Base-by-base conservation (phyloP, 2,329 filamentous ascomycete genomes). In the Exophiala lecanii-corni region DNA sequence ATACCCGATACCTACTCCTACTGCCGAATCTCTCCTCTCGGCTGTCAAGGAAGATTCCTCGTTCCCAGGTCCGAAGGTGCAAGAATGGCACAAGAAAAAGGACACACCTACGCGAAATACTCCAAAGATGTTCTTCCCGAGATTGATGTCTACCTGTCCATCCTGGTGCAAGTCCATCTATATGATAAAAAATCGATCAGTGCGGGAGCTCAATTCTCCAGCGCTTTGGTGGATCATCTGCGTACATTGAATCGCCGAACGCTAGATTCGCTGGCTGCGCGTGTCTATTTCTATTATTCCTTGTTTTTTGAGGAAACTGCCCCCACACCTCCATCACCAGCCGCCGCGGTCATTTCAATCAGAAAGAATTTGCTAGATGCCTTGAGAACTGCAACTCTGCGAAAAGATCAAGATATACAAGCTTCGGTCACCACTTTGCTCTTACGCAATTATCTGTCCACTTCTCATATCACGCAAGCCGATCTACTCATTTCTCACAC, bases 231-330 rank as follows among this genome's bases (percentile, higher is more conserved):
- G 39, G 86, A 91, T 61, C 84, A 84, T 62, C 83, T 97, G 63
- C 88, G 94, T 59, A 76, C 81, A 40, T 76, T 94, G 62, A 98
- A 98, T 73, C 85, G 92, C 51, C 83, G 92, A 57, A 97, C 92
- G 17, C 73, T 98, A 50, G 92, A 98, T 66, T 89, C 89, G 37
- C 79, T 98, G 46, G 86, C 89, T 46, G 89, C 91, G 54, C 94
- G 94, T 68, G 89, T 91, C 51, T 98, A 96, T 76, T 97, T 96
- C 70, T 98, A 98, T 75, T 95, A 88, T 70, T 88, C 88, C 17
- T 75, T 97, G 57, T 97, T 97, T 73, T 88, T 84, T 70, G 92
- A 98, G 75, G 83, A 94, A 66, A 78, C 94, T 50, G 79, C 82
- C 48, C 89, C 91, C 16, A 79, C 91, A 51, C 86, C 92, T 33